Evolutionary conservation across 139 green algal genomes (phyloP).

Genomic region (Coccomyxa sp.): DNA sequence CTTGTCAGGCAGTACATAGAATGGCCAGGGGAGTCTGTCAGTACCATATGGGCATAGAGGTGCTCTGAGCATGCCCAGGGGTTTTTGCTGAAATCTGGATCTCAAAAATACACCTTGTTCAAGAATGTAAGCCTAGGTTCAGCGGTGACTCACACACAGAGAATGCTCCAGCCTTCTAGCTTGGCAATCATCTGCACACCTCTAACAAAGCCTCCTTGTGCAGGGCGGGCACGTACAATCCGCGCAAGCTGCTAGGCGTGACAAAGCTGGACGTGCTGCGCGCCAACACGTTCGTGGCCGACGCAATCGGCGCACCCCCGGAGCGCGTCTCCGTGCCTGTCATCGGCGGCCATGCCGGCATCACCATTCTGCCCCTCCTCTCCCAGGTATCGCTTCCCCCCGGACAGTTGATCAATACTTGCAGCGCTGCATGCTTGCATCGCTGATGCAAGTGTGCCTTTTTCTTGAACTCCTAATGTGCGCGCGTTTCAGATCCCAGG

Average conservation of each 20-base stretch:
- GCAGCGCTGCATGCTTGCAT: not conserved
- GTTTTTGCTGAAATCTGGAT: no score
- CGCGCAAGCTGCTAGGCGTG: slow-evolving; percentile 87
- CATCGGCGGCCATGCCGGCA: slow-evolving; percentile 88
- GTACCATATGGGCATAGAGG: no score
- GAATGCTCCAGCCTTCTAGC: no score
- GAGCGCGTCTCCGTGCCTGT: slow-evolving; percentile 85
- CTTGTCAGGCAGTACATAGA: no score
- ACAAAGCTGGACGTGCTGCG: slow-evolving; percentile 92
- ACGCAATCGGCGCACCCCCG: slow-evolving; percentile 58
- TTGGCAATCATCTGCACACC: no score
- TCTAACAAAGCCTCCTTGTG: not conserved
- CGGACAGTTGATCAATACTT: not conserved
- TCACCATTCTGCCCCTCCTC: slow-evolving; percentile 93
- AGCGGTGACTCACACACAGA: no score
- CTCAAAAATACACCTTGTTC: no score
- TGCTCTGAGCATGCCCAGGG: no score
- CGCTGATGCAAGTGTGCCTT: not conserved
- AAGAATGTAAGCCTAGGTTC: no score
- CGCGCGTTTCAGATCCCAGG: no score
- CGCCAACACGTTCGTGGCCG: slow-evolving; percentile 85
- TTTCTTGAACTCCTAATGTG: not conserved
- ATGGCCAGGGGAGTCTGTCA: no score
- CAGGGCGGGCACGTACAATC: slow-evolving; percentile 80
- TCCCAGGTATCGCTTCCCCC: slow-evolving; percentile 62